Base-by-base conservation (phyloP, 495 filamentous ascomycete genomes). In the Hypomontagnella submonticulosa region DNA sequence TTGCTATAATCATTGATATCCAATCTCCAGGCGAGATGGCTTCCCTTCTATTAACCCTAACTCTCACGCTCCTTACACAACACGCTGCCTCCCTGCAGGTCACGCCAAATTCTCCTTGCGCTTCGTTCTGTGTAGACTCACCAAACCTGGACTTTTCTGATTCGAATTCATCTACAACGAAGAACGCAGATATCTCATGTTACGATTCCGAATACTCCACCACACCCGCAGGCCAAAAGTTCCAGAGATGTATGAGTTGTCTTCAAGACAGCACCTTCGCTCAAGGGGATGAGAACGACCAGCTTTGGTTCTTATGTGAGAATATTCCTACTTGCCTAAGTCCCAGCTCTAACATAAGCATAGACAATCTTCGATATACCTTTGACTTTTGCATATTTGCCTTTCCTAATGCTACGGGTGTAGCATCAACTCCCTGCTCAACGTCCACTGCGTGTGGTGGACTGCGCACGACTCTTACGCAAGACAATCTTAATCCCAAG, bases 231-330 rank as follows among this genome's bases (percentile, higher is more conserved):
- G 82, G 81, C 7, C 71, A 70, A 56, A 83, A 80, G 61, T 84
- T 79, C 59, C 74, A 80, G 67, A 61, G 60, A 4, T 85, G 83
- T 65, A 77, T 83, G 71, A 79, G 67, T 10, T 85, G 83, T 69
- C 70, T 85, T 33, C 77, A 84, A 62, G 77, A 72, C 13, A 85
- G 82, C 71, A 75, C 73, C 18, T 80, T 78, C 56, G 69, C 76
- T 0, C 73, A 78, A 37, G 76, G 72, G 4, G 48, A 23, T 3
- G 80, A 83, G 72, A 84, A 57, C 38, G 83, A 85, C 63, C 79
- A 79, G 48, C 72, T 71, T 53, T 83, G 80, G 82, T 84, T 83
- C 59, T 66, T 84, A 10, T 84, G 81, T 84, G 72, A 75, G 82
- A 72, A 1, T 4, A 41, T 37, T 7, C 0, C 7, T 36, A 2